Conservation (phyloP, 1,284 basidiomycete genomes). For the Pascua sp. region DNA sequence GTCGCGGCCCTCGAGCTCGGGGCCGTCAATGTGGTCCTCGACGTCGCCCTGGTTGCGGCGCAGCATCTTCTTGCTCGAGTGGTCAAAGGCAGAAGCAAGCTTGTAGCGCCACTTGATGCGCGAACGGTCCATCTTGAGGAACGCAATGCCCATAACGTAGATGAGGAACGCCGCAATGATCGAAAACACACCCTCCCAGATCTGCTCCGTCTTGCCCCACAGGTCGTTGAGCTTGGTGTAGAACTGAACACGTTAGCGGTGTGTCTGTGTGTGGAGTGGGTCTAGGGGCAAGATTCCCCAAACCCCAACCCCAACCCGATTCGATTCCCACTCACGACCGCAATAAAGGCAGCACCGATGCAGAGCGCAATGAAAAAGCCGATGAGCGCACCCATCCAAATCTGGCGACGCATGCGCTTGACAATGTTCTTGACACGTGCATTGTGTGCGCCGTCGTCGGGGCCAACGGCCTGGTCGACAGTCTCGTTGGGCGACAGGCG, state of each 20-base stretch:
- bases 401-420: constrained; percentile 56
- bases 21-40: constrained; percentile 2
- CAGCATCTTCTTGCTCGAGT: constrained; percentile 4
- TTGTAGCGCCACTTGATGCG: constrained; percentile 88
- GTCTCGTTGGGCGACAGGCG: constrained; percentile 19
- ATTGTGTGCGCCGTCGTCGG: constrained; percentile 10
- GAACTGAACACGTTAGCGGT: constrained; percentile 36
- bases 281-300: too few relatives aligned
- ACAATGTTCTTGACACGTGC: constrained; percentile 34
- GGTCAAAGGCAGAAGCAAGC: constrained; percentile 70
- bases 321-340: constrained; percentile 43
- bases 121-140: constrained; percentile 62
- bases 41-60: constrained; percentile 12
- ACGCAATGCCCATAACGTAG: constrained; percentile 71
- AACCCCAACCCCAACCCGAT: too few relatives aligned
- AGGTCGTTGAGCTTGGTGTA: constrained; percentile 56
- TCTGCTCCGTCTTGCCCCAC: constrained; percentile 51
- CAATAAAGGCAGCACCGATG: constrained; percentile 58
- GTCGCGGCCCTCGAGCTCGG: constrained; percentile 50
- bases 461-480: constrained; percentile 6
- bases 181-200: constrained; percentile 68
- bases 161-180: constrained; percentile 79
- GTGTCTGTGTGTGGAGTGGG: not conserved
- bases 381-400: constrained; percentile 68
- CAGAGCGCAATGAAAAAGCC: constrained; percentile 74